These are phyloP conservation scores for Trichoderma hamatum DNA, from an alignment of 2,329 filamentous ascomycete species.

Conservation along the genomic window DNA sequence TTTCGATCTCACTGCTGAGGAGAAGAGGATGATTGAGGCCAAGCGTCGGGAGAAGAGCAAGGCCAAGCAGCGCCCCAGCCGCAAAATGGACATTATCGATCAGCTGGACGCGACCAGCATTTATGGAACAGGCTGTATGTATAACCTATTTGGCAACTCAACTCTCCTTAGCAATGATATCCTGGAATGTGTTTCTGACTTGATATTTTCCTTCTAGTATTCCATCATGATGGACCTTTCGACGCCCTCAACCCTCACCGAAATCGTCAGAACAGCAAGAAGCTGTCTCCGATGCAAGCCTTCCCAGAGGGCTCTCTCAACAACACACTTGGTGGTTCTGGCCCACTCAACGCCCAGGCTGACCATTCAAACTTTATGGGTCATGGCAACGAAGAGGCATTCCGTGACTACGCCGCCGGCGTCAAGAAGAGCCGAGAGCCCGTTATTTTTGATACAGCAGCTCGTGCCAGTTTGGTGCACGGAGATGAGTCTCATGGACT, in stretches of 20 bases:
- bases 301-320: conserved; percentile 93
- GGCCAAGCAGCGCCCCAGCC: conserved; percentile 51
- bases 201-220: conserved; percentile 61
- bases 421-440: conserved; percentile 46
- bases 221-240: conserved; percentile 97
- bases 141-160: background rate
- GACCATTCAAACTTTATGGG: conserved; percentile 91
- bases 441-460: conserved; percentile 68
- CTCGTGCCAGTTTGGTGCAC: conserved; percentile 73
- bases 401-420: conserved; percentile 71
- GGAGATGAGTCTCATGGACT: conserved; percentile 82
- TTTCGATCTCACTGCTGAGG: conserved; percentile 58
- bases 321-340: conserved; percentile 85
- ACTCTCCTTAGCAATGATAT: background rate
- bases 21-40: conserved; percentile 45
- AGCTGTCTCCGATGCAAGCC: conserved; percentile 88
- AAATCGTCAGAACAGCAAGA: conserved; percentile 79
- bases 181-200: background rate
- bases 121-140: conserved; percentile 86
- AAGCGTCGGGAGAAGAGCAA: conserved; percentile 46
- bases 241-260: conserved; percentile 95
- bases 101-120: conserved; percentile 96
- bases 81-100: conserved; percentile 85
- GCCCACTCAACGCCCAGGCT: conserved; percentile 77
- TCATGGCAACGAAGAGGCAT: conserved; percentile 76